Base-by-base conservation (phyloP, 768 basidiomycete genomes). In the Tulasnella sp. region DNA sequence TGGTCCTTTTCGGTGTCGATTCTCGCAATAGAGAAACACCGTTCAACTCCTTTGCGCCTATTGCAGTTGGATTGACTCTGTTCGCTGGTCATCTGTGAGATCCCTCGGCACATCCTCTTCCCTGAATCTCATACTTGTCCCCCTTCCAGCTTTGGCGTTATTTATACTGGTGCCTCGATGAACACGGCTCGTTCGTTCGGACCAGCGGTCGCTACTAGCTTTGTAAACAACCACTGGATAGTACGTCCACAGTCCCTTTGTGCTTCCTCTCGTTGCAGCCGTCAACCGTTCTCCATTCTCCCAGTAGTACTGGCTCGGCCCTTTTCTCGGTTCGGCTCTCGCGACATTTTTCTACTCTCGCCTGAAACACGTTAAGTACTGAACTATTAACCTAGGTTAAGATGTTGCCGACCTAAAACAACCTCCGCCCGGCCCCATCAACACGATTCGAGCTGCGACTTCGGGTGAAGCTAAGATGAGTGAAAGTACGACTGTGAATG, bases 311-410 rank as follows among this genome's bases (percentile, higher is more conserved):
- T 78, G 80, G 80, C 58, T 82, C 64, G 82, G 83, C 17, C 82
- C 82, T 7, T 82, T 81, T 15, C 79, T 83, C 22, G 83, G 83
- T 3, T 72, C 79, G 8, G 38, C 83, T 14, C 78, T 83, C 14
- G 82, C 83, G 11, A 82, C 82, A 17, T 79, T 49, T 37, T 76
- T 78, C 64, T 79, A 79, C 75, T 54, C 77, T 15, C 25, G 58
- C 14, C 67, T 79, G 49, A 75, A 74, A 39, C 78, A 78, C 34
- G 76, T 82, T 67, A 74, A 75, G 7, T 78, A 78, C 71, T 80
- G 79, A 79, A 77, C 79, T 15, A 78, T 82, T 74, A 82, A 82
- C 78, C 82, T 81, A 9, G 80, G 78, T n/a, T 80, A 81, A 70
- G 82, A 82, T 58, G 78, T 79, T 11, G 77, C 42, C 71, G 67